Evolutionary conservation across 2,329 filamentous ascomycete genomes (phyloP), one percentile per base, ranked within the genome.

Genomic region (Penicillium sp.): DNA sequence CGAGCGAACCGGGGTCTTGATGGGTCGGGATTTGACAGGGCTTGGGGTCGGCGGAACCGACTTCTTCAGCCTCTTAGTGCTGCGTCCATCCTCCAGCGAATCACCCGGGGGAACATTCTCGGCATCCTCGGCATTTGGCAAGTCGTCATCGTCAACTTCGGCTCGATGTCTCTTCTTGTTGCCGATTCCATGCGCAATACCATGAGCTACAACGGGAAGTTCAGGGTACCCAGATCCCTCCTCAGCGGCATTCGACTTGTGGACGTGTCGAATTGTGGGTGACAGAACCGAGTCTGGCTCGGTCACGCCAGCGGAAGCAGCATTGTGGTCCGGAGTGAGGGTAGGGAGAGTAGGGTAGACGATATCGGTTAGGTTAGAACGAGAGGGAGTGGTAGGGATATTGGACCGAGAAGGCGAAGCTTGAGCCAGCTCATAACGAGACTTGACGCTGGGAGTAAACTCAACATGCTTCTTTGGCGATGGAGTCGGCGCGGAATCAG

Each of bases 381-480:
- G 64, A 57, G 61, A 62, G 49, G 59, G 72, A 62, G 53, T 67
- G 13, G 66, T 67, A 4, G 74, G 73, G 24, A 76, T 69, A 62
- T 79, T 81, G 26, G 76, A 79, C 3, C 78, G 79, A 12, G 78
- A 79, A 6, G 79, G 79, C 33, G 79, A 80, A 4, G 72, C 68
- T 17, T 77, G 65, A 38, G 72, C 65, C n/a, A 75, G 68, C 15
- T 75, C 73, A 59, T 79, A 71, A 33, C 72, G 73, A 56, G 77
- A 75, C 65, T 91, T 85, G 38, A 89, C 88, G 63, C 87, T 88
- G 0, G 89, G 89, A 0, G 90, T 92, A 71, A 96, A 97, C 55
- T 91, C 88, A 38, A 96, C 91, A 59, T 86, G 89, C 80, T 96
- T 96, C 76, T 88, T 91, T 26, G 88, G 85, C 35, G 88, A 88